These are phyloP conservation scores for Pythium rishiriense DNA, from an alignment of 352 stramenopile species.

Conservation along the genomic window DNA sequence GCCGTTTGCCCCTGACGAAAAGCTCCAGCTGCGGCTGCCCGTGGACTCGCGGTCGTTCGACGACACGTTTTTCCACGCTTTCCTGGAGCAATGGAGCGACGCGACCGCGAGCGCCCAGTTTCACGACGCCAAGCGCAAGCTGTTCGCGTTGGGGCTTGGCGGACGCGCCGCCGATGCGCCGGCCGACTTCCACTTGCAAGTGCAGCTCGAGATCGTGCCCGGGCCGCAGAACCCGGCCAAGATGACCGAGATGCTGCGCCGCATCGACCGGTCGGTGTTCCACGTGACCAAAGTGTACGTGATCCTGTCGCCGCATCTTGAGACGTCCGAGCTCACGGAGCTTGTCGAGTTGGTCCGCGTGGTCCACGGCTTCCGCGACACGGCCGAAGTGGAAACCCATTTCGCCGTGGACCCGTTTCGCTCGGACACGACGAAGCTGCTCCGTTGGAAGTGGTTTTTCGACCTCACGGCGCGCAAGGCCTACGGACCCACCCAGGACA, in stretches of 20 bases:
- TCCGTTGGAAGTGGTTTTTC: background rate
- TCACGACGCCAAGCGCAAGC: background rate
- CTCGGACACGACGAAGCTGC: background rate
- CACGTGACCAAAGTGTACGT: background rate
- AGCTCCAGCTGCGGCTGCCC: constrained; percentile 4
- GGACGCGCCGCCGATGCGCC: background rate
- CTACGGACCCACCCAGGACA: background rate
- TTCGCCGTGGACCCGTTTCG: background rate
- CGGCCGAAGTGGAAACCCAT: background rate
- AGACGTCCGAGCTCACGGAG: background rate
- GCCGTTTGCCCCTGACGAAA: background rate
- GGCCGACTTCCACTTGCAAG: background rate
- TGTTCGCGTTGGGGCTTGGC: background rate
- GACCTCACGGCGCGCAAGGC: background rate
- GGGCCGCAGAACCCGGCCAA: background rate
- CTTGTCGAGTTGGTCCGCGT: background rate
- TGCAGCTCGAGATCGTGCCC: background rate
- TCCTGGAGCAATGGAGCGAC: background rate
- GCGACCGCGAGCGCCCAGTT: background rate
- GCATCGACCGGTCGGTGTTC: background rate
- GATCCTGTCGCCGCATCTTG: background rate
- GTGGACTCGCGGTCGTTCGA: background rate
- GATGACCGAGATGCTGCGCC: background rate
- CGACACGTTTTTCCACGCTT: background rate
- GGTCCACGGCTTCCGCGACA: background rate